phyloP scores from a whole-genome alignment of 139 green algal genomes.

The Micractinium conductrix region DNA sequence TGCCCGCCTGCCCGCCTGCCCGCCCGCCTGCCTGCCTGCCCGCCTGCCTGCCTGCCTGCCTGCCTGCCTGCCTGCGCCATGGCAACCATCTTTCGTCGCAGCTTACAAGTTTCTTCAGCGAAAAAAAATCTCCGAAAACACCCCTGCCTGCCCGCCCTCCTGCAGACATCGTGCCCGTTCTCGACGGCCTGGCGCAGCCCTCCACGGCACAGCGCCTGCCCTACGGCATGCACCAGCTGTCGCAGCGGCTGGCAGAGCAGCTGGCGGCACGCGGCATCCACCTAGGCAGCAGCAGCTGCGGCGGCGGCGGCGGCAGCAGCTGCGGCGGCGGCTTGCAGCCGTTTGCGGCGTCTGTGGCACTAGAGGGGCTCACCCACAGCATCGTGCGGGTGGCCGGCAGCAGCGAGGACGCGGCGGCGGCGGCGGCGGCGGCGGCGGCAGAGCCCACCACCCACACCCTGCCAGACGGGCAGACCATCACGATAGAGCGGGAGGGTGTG shows the following conservation, averaged over 20 bases:
- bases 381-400: slow-evolving; percentile 32
- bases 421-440: not conserved
- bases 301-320: not conserved
- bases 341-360: not conserved
- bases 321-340: not conserved
- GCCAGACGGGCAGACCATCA: slow-evolving; percentile 67
- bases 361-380: slow-evolving; percentile 6
- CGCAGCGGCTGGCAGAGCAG: slow-evolving; percentile 41
- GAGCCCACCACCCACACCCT: slow-evolving; percentile 45
- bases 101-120: too few relatives aligned
- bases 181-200: slow-evolving; percentile 74
- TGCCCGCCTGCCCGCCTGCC: too few relatives aligned
- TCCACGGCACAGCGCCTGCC: slow-evolving; percentile 56
- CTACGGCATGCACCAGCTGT: slow-evolving; percentile 70
- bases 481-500: slow-evolving; percentile 37
- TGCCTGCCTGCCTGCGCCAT: too few relatives aligned
- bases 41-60: too few relatives aligned
- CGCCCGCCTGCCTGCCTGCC: too few relatives aligned
- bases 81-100: not conserved
- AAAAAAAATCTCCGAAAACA: too few relatives aligned
- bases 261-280: slow-evolving; percentile 28
- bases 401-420: not conserved
- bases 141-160: not conserved
- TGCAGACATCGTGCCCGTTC: slow-evolving; percentile 79
- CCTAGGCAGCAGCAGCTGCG: not conserved